These are phyloP conservation scores for Berberis vulgaris DNA, from an alignment of 164 flowering plant genomes.

Conservation along the genomic window DNA sequence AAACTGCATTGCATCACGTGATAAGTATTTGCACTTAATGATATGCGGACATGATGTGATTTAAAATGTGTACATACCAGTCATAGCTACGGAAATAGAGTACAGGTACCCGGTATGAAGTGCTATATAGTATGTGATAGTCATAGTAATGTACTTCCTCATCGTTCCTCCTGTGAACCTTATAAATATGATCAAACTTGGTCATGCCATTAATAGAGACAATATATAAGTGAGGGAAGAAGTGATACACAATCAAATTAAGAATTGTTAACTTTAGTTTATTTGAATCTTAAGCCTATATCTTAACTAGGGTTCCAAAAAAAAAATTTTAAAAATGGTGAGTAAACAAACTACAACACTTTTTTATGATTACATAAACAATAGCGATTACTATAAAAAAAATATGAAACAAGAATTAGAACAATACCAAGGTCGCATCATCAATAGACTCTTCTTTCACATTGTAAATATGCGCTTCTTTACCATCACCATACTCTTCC, in stretches of 20 bases:
- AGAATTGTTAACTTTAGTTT: not conserved
- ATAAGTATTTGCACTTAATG: not conserved
- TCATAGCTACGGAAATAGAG: conserved; percentile 62
- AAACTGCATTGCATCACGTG: not conserved
- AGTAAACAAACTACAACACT: no score
- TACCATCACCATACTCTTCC: conserved; percentile 19
- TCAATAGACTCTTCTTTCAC: conserved; percentile 32
- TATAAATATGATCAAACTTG: conserved; percentile 10
- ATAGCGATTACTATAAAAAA: not conserved
- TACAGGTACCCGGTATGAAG: conserved; percentile 73
- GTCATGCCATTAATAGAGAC: conserved; percentile 8
- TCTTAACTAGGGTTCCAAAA: no score
- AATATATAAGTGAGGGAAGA: not conserved
- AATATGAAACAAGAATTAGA: not conserved
- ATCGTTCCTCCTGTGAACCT: conserved; percentile 32
- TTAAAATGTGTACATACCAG: conserved; percentile 34
- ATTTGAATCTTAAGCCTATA: no score
- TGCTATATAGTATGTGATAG: conserved; percentile 68
- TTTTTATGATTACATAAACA: not conserved
- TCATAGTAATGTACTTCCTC: conserved; percentile 49
- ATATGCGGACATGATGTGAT: not conserved
- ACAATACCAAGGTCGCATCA: conserved; percentile 40
- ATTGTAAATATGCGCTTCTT: conserved; percentile 5
- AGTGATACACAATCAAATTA: not conserved
- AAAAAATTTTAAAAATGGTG: no score